Base-by-base conservation (phyloP, 352 stramenopile species). In the Thraustotheca clavata region DNA sequence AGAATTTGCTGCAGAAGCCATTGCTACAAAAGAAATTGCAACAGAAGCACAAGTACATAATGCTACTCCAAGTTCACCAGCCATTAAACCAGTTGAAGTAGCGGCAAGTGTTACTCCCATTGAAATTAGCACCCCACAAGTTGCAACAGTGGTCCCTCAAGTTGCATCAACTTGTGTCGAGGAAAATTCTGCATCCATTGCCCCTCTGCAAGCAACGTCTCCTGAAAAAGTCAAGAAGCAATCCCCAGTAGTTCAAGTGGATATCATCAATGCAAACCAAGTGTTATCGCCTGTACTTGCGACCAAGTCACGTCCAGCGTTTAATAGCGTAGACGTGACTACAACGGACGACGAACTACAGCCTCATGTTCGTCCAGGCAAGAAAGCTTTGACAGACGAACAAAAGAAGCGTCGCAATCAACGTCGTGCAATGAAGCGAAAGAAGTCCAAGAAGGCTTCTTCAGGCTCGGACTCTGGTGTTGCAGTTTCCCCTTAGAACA, bases 381-480 rank as follows among this genome's bases (percentile, higher is more conserved):
- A 29, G 57, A 54, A 50, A 26, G 11, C 57, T 9, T 5, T 65
- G 22, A 65, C 27, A 22, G 57, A 65, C 2, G 57, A 65, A 6
- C 57, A 65, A 33, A 43, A 43, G 12, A 65, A 55, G 26, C 38
- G 39, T 5, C 57, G 57, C 27, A 65, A 65, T 46, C 46, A 54
- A 5, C 46, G 47, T n/a, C 57, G 57, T 8, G 57, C 57, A 4
- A 14, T 34, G 35, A 65, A 65, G 57, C 57, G 57, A 8, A 52
- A 52, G 43, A 52, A 52, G 43, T 24, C 43, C n/a, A 52, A 52
- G 43, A 52, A 52, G 7, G 7, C 24, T 31, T 9, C 43, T 14
- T 52, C 39, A 2, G 39, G 39, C 39, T 52, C 43, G 43, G 43
- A 52, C 43, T 20, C 43, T 24, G 43, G 24, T 31, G 24, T 35